Conservation (phyloP, 306 rosid genomes). For the Fragaria vesca region DNA sequence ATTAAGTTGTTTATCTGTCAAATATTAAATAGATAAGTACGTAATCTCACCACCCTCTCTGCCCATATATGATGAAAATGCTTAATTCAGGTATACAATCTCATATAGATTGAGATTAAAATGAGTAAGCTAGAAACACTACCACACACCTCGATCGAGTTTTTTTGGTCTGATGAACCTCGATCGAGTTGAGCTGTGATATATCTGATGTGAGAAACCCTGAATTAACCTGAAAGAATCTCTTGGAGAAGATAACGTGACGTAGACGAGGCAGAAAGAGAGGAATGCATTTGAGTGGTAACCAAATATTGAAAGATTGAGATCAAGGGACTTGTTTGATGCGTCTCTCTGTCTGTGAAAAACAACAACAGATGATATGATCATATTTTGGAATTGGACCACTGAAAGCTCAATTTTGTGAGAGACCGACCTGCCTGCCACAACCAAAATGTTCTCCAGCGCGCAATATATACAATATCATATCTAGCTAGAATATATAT, state of each 20-base stretch:
- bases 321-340: not conserved
- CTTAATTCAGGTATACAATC: not conserved
- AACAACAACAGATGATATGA: not conserved
- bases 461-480: not conserved
- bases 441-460: not conserved
- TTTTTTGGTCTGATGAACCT: too few relatives aligned
- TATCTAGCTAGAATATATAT: not conserved
- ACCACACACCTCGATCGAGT: not conserved
- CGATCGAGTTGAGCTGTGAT: not conserved
- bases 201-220: not conserved
- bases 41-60: not conserved
- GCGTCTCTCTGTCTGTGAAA: not conserved
- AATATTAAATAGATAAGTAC: not conserved
- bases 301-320: not conserved
- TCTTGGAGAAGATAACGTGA: conserved; percentile 8
- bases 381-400: conserved; percentile 4
- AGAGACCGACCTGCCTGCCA: conserved; percentile 2
- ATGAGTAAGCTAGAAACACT: not conserved
- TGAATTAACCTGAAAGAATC: not conserved
- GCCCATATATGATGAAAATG: too few relatives aligned
- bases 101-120: not conserved
- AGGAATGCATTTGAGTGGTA: not conserved
- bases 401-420: not conserved
- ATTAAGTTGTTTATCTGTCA: not conserved
- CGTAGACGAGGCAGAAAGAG: not conserved